phyloP scores from a whole-genome alignment of 371 early-diverging fungal species.

The Batrachochytrium dendrobatidis region DNA sequence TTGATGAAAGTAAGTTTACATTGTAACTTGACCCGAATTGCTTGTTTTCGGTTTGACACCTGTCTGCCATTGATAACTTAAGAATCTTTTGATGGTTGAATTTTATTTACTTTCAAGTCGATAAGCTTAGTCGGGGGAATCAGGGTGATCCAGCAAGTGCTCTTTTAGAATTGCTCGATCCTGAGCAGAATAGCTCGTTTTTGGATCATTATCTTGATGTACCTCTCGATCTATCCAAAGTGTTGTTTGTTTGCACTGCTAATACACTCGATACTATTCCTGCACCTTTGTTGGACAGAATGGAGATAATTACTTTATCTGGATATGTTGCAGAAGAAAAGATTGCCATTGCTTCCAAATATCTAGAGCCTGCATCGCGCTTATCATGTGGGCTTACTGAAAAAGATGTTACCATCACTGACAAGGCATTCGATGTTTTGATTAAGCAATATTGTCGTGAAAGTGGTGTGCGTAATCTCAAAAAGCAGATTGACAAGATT shows the following conservation, averaged over 20 bases:
- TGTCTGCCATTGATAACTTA: neutral
- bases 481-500: slow-evolving; percentile 95
- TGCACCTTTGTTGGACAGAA: slow-evolving; percentile 91
- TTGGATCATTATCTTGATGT: slow-evolving; percentile 98
- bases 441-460: slow-evolving; percentile 92
- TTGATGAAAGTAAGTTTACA: slow-evolving; percentile 67
- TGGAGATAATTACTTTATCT: slow-evolving; percentile 93
- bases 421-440: slow-evolving; percentile 71
- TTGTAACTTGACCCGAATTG: slow-evolving; percentile 3
- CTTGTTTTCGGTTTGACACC: neutral
- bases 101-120: too few species aligned
- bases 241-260: slow-evolving; percentile 96
- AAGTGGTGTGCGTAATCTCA: slow-evolving; percentile 92
- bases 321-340: slow-evolving; percentile 97
- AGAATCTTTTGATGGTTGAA: neutral
- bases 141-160: slow-evolving; percentile 97
- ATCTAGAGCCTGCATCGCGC: slow-evolving; percentile 79
- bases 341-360: slow-evolving; percentile 85
- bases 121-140: slow-evolving; percentile 93
- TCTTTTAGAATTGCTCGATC: slow-evolving; percentile 90
- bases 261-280: slow-evolving; percentile 94
- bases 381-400: slow-evolving; percentile 70
- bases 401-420: slow-evolving; percentile 44
- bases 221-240: slow-evolving; percentile 91
- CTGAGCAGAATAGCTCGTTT: slow-evolving; percentile 93